Evolutionary conservation across 306 rosid genomes (phyloP).

Genomic region (Rosa persica): DNA sequence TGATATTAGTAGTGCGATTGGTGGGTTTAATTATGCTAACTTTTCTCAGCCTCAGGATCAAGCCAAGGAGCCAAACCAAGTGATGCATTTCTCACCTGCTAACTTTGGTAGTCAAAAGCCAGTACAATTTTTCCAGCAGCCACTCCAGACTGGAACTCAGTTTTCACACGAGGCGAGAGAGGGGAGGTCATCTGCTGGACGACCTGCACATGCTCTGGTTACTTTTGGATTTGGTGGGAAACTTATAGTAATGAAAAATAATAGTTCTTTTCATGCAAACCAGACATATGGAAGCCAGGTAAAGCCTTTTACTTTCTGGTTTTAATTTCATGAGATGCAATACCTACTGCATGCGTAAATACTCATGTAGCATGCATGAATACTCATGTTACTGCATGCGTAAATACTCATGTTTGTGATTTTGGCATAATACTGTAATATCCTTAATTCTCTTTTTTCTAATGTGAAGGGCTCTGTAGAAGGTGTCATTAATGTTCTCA

Average conservation of each 20-base stretch:
- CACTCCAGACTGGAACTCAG: constrained; percentile 43
- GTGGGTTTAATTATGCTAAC: constrained; percentile 34
- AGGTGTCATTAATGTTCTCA: constrained; percentile 49
- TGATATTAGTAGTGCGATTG: constrained; percentile 35
- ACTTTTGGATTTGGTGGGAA: constrained; percentile 87
- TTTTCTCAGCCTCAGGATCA: constrained; percentile 44
- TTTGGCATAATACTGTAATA: constrained; percentile 5
- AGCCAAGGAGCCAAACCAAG: constrained; percentile 37
- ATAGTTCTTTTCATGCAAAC: constrained; percentile 31
- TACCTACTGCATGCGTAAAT: background rate
- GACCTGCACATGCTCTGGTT: constrained; percentile 73
- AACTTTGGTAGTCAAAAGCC: constrained; percentile 40
- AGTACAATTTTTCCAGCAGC: constrained; percentile 39
- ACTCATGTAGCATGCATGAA: no score
- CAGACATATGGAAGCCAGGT: constrained; percentile 64
- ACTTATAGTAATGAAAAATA: constrained; percentile 65
- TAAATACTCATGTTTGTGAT: background rate
- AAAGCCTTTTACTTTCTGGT: constrained; percentile 24
- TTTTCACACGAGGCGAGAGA: constrained; percentile 42
- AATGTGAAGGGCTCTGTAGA: constrained; percentile 47
- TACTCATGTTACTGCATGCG: background rate
- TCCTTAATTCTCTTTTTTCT: background rate
- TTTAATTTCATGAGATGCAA: constrained; percentile 12
- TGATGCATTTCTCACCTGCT: constrained; percentile 39
- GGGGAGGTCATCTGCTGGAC: constrained; percentile 69